Evolutionary conservation across 345 rosid genomes (phyloP).

Genomic region (Gossypium thurberi): DNA sequence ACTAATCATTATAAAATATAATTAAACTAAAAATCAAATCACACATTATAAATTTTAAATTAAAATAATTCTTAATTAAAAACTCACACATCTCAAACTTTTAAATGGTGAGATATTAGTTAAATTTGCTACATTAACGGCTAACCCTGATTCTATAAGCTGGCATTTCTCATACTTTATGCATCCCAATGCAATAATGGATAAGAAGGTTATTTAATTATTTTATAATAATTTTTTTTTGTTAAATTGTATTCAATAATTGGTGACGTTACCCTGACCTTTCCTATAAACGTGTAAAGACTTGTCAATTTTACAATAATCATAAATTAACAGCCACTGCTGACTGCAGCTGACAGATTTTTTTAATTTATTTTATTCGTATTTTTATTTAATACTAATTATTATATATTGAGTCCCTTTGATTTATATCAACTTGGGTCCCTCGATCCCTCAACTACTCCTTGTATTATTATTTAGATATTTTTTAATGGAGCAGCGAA

Average conservation of each 20-base stretch:
- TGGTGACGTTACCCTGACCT: slow-evolving; percentile 5
- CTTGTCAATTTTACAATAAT: background rate
- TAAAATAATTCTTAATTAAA: too few species aligned
- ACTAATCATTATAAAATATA: too few species aligned
- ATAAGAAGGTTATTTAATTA: background rate
- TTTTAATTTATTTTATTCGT: background rate
- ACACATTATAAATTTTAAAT: too few species aligned
- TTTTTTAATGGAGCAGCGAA: too few species aligned
- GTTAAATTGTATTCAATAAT: background rate
- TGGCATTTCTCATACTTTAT: slow-evolving; percentile 8
- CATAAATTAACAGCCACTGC: background rate
- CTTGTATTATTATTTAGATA: background rate
- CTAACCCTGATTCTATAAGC: background rate
- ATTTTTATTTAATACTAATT: background rate
- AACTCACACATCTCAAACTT: too few species aligned
- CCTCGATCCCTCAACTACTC: background rate
- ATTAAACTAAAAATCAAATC: too few species aligned
- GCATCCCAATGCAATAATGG: slow-evolving; percentile 10
- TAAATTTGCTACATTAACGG: background rate
- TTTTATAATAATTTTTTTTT: background rate
- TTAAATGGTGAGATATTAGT: background rate
- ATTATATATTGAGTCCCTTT: background rate
- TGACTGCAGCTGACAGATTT: background rate
- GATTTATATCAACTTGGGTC: slow-evolving; percentile 3
- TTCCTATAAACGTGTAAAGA: background rate